phyloP scores from a whole-genome alignment of 306 rosid species.

The Rosa rugosa region DNA sequence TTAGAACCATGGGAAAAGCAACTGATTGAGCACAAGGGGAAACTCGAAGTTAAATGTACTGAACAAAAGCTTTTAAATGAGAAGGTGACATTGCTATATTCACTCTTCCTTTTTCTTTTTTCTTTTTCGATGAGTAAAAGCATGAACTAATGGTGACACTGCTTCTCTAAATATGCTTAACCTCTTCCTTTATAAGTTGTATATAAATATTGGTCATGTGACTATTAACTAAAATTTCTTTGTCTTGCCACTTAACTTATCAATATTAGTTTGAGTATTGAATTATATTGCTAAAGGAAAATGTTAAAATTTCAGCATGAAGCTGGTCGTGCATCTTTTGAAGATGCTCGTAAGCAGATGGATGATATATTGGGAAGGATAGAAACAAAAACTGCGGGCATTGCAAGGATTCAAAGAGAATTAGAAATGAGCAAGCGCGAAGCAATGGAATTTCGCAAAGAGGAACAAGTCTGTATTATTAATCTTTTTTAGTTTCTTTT shows the following conservation, averaged over 20 bases:
- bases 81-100: slow-evolving; percentile 58
- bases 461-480: slow-evolving; percentile 63
- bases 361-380: slow-evolving; percentile 52
- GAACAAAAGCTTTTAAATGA: slow-evolving; percentile 77
- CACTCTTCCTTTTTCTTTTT: neutral
- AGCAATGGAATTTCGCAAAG: slow-evolving; percentile 60
- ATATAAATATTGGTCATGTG: neutral
- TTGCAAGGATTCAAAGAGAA: slow-evolving; percentile 52
- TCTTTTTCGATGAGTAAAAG: neutral
- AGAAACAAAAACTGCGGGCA: slow-evolving; percentile 47
- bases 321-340: slow-evolving; percentile 65
- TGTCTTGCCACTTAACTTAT: neutral
- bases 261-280: neutral
- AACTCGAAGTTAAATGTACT: slow-evolving; percentile 74
- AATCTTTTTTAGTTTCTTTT: neutral
- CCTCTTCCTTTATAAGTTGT: neutral
- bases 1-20: slow-evolving; percentile 96
- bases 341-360: slow-evolving; percentile 74
- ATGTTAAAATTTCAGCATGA: slow-evolving; percentile 63
- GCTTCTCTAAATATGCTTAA: neutral
- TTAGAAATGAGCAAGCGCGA: slow-evolving; percentile 64
- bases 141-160: neutral
- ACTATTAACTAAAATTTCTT: neutral
- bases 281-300: slow-evolving; percentile 19
- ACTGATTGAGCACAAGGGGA: slow-evolving; percentile 87